Base-by-base conservation (phyloP, 768 basidiomycete genomes). In the Lactarius evosmus region DNA sequence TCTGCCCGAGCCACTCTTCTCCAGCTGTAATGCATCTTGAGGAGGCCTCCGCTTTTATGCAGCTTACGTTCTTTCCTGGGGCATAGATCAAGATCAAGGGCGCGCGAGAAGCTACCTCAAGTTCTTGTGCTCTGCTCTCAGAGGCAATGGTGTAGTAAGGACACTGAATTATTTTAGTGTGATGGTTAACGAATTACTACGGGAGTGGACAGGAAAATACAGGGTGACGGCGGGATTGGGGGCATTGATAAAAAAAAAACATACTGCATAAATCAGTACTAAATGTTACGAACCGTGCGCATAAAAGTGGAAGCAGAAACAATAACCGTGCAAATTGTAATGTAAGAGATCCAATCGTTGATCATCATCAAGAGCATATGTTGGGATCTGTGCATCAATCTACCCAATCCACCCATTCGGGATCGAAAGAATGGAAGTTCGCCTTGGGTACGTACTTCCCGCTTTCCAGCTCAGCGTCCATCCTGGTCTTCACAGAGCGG, bases 391-490 rank as follows among this genome's bases (percentile, higher is more conserved):
- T 29, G 7, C 9, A 38, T 71, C 66, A 70, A 46, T 73, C 72
- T 11, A 70, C 69, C n/a, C n/a, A n/a, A n/a, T n/a, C n/a, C n/a
- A n/a, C n/a, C 70, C 66, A 72, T 16, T 59, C 65, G n/a, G 51
- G 63, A 3, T 70, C 59, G 22, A 56, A n/a, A 14, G 61, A 46
- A 1, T 51, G 30, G 60, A 70, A 72, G 58, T 70, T 68, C 38
- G 74, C 73, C 52, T 65, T 71, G 19, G 76, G 76, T 8, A 29
- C 63, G 63, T 78, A 78, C 29, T 67, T 67, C 11, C 72, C 66
- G 14, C 63, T 69, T 44, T 72, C 58, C 63, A 77, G 57, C 8
- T 62, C 50, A 19, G 69, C 59, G 9, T 62, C 41, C 61, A 56
- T 58, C 27, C 58, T 60, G n/a, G 40, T 60, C 58, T 52, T 57